Evolutionary conservation across 208 protist genomes (phyloP).

Genomic region (Herpetomonas tarakana): DNA sequence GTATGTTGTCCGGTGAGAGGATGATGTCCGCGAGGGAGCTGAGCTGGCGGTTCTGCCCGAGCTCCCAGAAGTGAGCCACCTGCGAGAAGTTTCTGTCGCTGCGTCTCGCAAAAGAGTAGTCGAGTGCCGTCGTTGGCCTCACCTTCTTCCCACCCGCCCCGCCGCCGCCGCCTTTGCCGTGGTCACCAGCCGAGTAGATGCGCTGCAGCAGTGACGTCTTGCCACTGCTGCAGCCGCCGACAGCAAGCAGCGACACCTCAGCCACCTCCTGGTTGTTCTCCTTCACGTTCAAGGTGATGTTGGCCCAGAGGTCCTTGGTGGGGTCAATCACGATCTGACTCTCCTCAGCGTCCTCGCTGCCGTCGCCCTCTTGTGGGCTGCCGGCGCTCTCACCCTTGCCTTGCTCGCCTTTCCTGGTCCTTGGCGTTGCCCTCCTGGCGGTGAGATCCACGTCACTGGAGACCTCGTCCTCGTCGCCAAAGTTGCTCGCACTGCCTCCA

Average conservation of each 20-base stretch:
- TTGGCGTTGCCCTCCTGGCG: too few relatives aligned
- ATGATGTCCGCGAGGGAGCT: constrained; percentile 84
- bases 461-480: background rate
- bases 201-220: constrained; percentile 83
- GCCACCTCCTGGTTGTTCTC: constrained; percentile 50
- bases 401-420: background rate
- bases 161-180: constrained; percentile 7
- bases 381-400: background rate
- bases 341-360: constrained; percentile 3
- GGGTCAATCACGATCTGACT: constrained; percentile 60
- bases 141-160: constrained; percentile 28
- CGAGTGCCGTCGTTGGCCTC: constrained; percentile 86
- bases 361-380: background rate
- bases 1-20: constrained; percentile 83
- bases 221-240: constrained; percentile 63
- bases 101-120: constrained; percentile 82
- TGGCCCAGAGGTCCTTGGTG: constrained; percentile 87
- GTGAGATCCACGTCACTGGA: background rate
- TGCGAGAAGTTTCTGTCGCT: constrained; percentile 75
- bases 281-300: constrained; percentile 80
- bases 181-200: constrained; percentile 42
- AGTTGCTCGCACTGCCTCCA: background rate
- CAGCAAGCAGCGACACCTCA: constrained; percentile 69
- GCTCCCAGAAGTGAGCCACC: constrained; percentile 90
- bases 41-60: constrained; percentile 82